Evolutionary conservation across 148 eudicot species (phyloP).

Genomic region (Cornus suecica): DNA sequence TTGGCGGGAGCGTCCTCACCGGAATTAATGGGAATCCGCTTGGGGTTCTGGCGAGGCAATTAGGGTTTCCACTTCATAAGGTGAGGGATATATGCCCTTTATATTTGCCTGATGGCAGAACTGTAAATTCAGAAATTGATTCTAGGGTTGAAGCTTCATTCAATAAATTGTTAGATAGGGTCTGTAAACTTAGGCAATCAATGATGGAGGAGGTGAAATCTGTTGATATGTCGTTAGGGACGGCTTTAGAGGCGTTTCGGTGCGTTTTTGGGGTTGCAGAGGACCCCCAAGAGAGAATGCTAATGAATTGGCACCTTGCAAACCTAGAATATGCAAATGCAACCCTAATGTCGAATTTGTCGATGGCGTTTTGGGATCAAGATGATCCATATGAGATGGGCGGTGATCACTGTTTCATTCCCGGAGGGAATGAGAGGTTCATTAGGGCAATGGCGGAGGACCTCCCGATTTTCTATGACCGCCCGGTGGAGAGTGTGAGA

Average conservation of each 20-base stretch:
- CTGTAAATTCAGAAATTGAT: slow-evolving; percentile 73
- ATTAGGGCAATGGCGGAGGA: slow-evolving; percentile 78
- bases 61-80: slow-evolving; percentile 86
- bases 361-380: slow-evolving; percentile 97
- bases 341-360: slow-evolving; percentile 69
- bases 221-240: slow-evolving; percentile 76
- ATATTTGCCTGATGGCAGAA: slow-evolving; percentile 78
- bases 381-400: slow-evolving; percentile 99
- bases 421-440: slow-evolving; percentile 92
- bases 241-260: slow-evolving; percentile 84
- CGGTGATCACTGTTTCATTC: slow-evolving; percentile 96
- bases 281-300: slow-evolving; percentile 73
- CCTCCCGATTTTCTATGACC: slow-evolving; percentile 66
- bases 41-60: slow-evolving; percentile 84
- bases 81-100: slow-evolving; percentile 94
- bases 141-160: slow-evolving; percentile 67
- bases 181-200: slow-evolving; percentile 90
- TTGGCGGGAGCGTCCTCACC: slow-evolving; percentile 90
- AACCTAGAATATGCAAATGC: slow-evolving; percentile 97
- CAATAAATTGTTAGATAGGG: slow-evolving; percentile 92
- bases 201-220: slow-evolving; percentile 82
- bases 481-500: slow-evolving; percentile 52
- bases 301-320: slow-evolving; percentile 94
- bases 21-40: slow-evolving; percentile 96
- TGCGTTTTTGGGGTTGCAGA: slow-evolving; percentile 65